These are phyloP conservation scores for Melampsora americana DNA, from an alignment of 1,284 basidiomycete species.

Conservation along the genomic window DNA sequence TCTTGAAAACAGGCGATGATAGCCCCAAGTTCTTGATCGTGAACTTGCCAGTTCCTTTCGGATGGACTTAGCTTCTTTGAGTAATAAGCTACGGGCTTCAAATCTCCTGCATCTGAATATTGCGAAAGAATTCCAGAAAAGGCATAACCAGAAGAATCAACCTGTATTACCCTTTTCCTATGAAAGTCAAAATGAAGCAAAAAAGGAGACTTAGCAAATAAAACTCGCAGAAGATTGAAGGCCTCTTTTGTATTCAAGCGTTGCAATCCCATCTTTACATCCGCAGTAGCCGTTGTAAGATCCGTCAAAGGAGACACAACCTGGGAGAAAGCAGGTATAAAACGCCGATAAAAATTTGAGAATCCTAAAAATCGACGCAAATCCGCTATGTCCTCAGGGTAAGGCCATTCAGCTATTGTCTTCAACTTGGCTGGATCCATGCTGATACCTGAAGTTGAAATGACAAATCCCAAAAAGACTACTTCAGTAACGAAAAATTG, in stretches of 20 bases:
- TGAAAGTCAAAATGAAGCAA: slow-evolving; percentile 5
- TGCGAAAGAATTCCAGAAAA: slow-evolving; percentile 1
- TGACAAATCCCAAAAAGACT: slow-evolving; percentile 13
- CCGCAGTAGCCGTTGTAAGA: slow-evolving; percentile 46
- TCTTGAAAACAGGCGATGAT: slow-evolving; percentile 9
- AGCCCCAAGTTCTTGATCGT: slow-evolving; percentile 14
- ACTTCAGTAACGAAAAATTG: slow-evolving; percentile 6
- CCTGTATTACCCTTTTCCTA: neutral
- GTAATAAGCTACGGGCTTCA: too few relatives aligned
- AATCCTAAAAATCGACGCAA: slow-evolving; percentile 1
- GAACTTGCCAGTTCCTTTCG: neutral
- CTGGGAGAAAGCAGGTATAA: slow-evolving; percentile 46
- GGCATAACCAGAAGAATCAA: neutral
- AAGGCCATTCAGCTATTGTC: slow-evolving; percentile 16
- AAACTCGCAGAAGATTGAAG: slow-evolving; percentile 52
- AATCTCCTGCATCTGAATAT: too few relatives aligned
- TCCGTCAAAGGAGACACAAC: neutral
- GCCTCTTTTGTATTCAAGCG: slow-evolving; percentile 49
- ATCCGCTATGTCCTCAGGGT: neutral
- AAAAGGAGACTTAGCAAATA: slow-evolving; percentile 22
- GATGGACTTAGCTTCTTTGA: too few relatives aligned
- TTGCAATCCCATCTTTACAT: slow-evolving; percentile 46
- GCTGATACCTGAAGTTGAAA: neutral
- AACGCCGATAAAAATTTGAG: slow-evolving; percentile 26
- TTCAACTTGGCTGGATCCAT: slow-evolving; percentile 20